phyloP scores from a whole-genome alignment of 495 filamentous ascomycete genomes.

The Talaromyces stipitatus region DNA sequence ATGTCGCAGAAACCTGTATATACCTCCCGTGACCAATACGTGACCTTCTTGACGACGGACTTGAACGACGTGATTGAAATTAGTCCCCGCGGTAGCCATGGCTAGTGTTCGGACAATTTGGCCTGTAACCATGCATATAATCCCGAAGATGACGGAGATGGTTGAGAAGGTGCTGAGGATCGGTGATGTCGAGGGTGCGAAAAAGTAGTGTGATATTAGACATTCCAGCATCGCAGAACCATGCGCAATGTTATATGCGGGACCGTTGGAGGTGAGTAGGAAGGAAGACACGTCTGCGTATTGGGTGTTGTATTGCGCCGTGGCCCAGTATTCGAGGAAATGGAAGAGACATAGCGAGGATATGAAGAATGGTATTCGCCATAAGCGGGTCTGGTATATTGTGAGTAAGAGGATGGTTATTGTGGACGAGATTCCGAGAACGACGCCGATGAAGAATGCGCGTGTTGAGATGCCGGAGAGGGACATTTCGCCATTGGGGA shows the following conservation, averaged over 20 bases:
- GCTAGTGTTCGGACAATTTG: slow-evolving; percentile 67
- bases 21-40: slow-evolving; percentile 67
- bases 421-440: slow-evolving; percentile 36
- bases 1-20: slow-evolving; percentile 62
- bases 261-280: slow-evolving; percentile 79
- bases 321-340: slow-evolving; percentile 91
- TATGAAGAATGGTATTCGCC: slow-evolving; percentile 81
- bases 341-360: slow-evolving; percentile 74
- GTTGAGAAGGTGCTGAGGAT: not conserved
- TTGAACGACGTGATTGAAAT: slow-evolving; percentile 88
- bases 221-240: slow-evolving; percentile 64
- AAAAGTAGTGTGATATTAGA: slow-evolving; percentile 45
- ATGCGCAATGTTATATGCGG: slow-evolving; percentile 79
- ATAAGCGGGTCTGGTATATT: slow-evolving; percentile 44
- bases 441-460: slow-evolving; percentile 50
- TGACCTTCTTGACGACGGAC: slow-evolving; percentile 57
- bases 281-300: slow-evolving; percentile 67
- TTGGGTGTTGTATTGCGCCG: slow-evolving; percentile 72
- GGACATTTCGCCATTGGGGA: slow-evolving; percentile 54
- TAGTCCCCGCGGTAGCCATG: slow-evolving; percentile 82
- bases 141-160: slow-evolving; percentile 43
- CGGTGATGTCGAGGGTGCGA: not conserved
- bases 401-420: slow-evolving; percentile 32
- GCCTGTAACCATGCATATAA: slow-evolving; percentile 58
- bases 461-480: slow-evolving; percentile 75